Conservation (phyloP, 306 rosid species). For the Medicago lupulina region DNA sequence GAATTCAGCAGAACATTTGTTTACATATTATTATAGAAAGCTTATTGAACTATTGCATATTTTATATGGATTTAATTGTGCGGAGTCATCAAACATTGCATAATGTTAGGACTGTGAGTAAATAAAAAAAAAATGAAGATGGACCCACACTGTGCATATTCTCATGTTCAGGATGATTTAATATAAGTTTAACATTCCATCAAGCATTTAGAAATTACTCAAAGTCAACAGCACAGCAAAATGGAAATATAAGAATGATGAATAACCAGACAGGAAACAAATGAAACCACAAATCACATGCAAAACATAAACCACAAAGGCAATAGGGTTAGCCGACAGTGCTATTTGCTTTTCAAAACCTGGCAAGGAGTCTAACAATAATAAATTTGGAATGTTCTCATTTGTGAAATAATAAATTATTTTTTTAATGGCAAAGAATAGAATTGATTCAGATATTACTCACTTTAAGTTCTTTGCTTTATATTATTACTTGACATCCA, state of each 20-base stretch:
- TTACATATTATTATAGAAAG: slow-evolving; percentile 16
- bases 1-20: slow-evolving; percentile 27
- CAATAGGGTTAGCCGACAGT: background rate
- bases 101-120: background rate
- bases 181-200: background rate
- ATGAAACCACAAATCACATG: no score
- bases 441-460: background rate
- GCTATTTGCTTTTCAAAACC: background rate
- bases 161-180: background rate
- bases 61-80: background rate
- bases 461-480: background rate
- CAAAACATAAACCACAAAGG: background rate
- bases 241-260: slow-evolving; percentile 4
- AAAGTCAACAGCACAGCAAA: background rate
- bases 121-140: background rate
- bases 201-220: background rate
- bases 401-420: no score
- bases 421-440: background rate
- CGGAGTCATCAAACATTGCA: background rate
- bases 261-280: background rate
- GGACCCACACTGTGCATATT: background rate
- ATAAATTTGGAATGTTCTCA: background rate
- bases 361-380: background rate
- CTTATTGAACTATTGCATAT: slow-evolving; percentile 9
- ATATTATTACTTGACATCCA: background rate